These are phyloP conservation scores for Dittrichia graveolens DNA, from an alignment of 129 eudicot genomes.

Conservation along the genomic window DNA sequence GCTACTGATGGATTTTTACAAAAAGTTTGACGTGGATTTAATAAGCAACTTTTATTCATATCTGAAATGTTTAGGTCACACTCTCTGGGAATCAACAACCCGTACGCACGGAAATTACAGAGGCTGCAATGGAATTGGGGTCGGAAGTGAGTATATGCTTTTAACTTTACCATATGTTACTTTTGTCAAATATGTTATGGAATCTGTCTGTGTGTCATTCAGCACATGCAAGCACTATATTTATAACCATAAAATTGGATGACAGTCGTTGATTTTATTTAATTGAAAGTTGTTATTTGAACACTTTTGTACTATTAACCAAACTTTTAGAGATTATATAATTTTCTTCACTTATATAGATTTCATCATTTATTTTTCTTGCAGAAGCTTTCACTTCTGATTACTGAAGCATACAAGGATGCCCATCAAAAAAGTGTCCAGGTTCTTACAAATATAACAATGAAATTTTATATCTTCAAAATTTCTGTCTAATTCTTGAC, in stretches of 20 bases:
- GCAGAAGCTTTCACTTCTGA: constrained; percentile 80
- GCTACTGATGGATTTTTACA: not conserved
- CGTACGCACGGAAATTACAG: constrained; percentile 86
- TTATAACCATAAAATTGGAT: not conserved
- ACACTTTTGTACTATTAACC: not conserved
- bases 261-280: too few species aligned
- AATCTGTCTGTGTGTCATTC: not conserved
- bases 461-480: not conserved
- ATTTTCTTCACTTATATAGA: not conserved
- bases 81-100: constrained; percentile 95
- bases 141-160: constrained; percentile 61
- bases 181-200: not conserved
- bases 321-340: not conserved
- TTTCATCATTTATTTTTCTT: not conserved
- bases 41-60: constrained; percentile 14
- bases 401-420: constrained; percentile 87
- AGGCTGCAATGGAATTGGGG: constrained; percentile 95
- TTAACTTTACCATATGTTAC: constrained; percentile 8
- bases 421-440: constrained; percentile 86
- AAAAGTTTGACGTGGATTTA: not conserved
- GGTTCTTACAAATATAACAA: constrained; percentile 34
- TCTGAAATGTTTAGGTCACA: constrained; percentile 61
- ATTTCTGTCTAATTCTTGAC: not conserved
- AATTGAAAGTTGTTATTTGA: too few species aligned
- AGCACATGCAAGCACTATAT: not conserved